phyloP scores from a whole-genome alignment of 2,329 filamentous ascomycete genomes.

The Pyricularia pennisetigena region DNA sequence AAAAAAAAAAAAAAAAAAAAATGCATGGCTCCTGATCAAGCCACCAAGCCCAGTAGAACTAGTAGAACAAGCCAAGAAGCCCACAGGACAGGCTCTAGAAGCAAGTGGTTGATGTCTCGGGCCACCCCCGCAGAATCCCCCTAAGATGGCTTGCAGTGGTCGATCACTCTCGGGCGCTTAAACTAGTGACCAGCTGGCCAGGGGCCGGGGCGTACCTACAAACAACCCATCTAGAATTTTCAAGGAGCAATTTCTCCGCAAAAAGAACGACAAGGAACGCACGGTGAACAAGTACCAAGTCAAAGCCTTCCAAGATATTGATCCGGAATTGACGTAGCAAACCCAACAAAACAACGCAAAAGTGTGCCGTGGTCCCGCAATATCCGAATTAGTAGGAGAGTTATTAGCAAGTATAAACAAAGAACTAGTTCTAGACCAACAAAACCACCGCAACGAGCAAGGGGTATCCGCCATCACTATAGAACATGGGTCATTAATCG shows the following conservation, averaged over 20 bases:
- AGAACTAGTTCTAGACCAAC: neutral
- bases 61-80: too few relatives aligned
- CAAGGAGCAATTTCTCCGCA: neutral
- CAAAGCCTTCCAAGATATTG: neutral
- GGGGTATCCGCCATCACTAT: neutral
- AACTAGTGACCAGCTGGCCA: neutral
- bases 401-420: neutral
- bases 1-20: too few relatives aligned
- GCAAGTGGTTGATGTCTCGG: neutral
- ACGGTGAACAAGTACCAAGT: neutral
- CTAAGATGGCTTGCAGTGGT: neutral
- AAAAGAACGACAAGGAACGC: neutral
- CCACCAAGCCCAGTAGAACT: neutral
- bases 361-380: neutral
- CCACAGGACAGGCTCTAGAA: neutral
- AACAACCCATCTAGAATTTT: neutral
- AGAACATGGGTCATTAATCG: neutral
- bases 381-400: neutral
- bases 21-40: neutral
- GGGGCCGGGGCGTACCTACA: neutral
- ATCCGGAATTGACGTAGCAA: neutral
- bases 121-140: neutral
- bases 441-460: neutral
- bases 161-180: neutral
- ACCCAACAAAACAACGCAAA: neutral